Conservation (phyloP, 2,329 filamentous ascomycete species). For the Clonostachys solani region DNA sequence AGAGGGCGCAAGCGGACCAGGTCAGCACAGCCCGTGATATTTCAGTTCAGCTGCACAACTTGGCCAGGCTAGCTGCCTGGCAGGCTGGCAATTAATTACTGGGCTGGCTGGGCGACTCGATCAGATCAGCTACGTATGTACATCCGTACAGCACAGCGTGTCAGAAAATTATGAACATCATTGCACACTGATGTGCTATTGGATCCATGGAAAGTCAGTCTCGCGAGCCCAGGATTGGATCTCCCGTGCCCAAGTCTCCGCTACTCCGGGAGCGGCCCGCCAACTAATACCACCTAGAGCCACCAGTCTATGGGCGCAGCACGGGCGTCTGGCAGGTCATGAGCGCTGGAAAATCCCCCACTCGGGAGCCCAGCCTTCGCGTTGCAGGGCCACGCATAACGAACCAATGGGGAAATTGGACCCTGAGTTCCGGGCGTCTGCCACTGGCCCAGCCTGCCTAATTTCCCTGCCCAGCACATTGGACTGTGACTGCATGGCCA, state of each 20-base stretch:
- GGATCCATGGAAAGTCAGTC: no score
- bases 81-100: background rate
- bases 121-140: background rate
- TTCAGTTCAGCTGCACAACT: no score
- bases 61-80: no score
- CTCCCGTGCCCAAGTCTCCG: background rate
- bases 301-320: background rate
- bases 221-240: background rate
- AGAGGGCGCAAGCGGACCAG: no score
- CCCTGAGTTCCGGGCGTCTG: background rate
- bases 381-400: background rate
- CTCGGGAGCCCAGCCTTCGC: background rate
- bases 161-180: no score
- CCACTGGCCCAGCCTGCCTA: background rate
- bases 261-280: slow-evolving; percentile 1
- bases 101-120: background rate
- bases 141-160: background rate
- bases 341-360: background rate
- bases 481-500: background rate
- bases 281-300: background rate
- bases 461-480: background rate
- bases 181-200: no score
- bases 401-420: background rate
- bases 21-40: no score
- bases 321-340: background rate